Base-by-base conservation (phyloP, 2,329 filamentous ascomycete species). In the Fusarium drepaniforme region DNA sequence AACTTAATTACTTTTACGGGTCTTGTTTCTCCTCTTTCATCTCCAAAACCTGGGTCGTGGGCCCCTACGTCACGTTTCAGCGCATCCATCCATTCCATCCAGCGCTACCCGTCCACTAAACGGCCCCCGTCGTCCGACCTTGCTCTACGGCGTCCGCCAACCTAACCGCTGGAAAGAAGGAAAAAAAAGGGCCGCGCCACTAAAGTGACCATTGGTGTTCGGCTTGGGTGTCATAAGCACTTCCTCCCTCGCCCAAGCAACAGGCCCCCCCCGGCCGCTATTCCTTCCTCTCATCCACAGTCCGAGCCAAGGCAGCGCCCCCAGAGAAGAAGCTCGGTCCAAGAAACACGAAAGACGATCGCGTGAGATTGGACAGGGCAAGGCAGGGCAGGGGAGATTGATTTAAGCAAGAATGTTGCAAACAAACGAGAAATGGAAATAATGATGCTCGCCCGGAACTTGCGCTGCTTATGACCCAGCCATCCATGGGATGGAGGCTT, bases 51-150 rank as follows among this genome's bases (percentile, higher is more conserved):
- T 35, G 42, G 66, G 59, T 71, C 66, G 25, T 58, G 44, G 49
- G 38, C 46, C 44, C 56, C 70, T 75, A 75, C 73, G 73, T 75
- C 73, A 75, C 73, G 40, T 56, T 72, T 59, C 68, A 69, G 57
- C 61, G 51, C 66, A 25, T 60, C 51, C 30, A 46, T 53, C 28
- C 33, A 35, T 49, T 64, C 30, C 61, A 35, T 64, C 21, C 65
- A 67, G 65, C 66, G 44, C 25, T 59, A 60, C 51, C 62, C 60
- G 51, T 74, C 49, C 72, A 59, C 64, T 69, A 25, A 70, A 67
- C 42, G 33, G 13, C 33, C 56, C 38, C 33, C 60, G 44, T 38
- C n/a, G 23, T 37, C 33, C 60, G 30, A 53, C 46, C 46, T 40
- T 64, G 16, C 44, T 16, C 59, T 64, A 8, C 44, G 33, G 40